Evolutionary conservation across 305 asterid genomes (phyloP), one percentile per base, ranked within the genome.

Genomic region (Fraxinus latifolia): DNA sequence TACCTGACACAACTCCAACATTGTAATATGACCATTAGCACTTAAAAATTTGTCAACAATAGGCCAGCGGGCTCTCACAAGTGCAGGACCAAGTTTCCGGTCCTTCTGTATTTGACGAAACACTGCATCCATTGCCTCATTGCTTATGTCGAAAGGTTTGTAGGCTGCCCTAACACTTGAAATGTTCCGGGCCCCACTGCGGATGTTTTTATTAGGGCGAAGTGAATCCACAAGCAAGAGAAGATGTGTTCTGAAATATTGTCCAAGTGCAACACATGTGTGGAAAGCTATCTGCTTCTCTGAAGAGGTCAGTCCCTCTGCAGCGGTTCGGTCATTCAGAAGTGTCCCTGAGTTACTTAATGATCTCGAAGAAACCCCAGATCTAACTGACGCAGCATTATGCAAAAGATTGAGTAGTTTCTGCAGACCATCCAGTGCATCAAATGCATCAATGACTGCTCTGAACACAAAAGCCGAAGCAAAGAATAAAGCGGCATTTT

Each of bases 1-100:
- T 68, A 96, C 99, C 99, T 96, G 99, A 89, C 98, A 96, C 87
- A 93, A 84, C 87, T 96, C 99, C 92, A 96, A 91, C 99, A 96
- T 91, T 78, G 94, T 96, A 81, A 88, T 88, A 84, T 95, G 98
- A 47, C 99, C 99, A 85, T 92, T 96, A 36, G 90, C 91, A 84
- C 82, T 74, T 81, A 95, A 84, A 84, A 96, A 95, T 83, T 89
- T 92, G 85, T 95, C 98, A 86, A 91, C 98, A 9, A 91, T 98
- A 7, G 91, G 90, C 99, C 98, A 96, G 79, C 95, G 95, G 42
- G 94, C 87, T 87, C 95, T 91, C 81, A 88, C 98, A 36, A 95
- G 86, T 11, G 97, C 97, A 83, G 93, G 94, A 77, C 98, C 98
- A 79, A 96, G 96, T 88, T 92, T 95, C 77, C 99, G 88, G 82